These are phyloP conservation scores for Tricholoma bakamatsutake DNA, from an alignment of 768 basidiomycete genomes.

Conservation along the genomic window DNA sequence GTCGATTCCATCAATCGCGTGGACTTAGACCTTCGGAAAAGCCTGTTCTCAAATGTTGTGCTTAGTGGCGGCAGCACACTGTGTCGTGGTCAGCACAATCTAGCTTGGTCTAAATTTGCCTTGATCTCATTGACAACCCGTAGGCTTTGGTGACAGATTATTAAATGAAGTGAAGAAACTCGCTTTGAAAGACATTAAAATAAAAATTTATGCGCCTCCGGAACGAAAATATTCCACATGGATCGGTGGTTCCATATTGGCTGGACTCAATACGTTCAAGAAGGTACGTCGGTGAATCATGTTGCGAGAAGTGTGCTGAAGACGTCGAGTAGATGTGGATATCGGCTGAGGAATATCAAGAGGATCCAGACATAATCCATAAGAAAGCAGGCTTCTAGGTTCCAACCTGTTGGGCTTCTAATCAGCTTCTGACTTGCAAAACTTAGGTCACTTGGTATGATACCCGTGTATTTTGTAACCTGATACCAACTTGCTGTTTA, in stretches of 20 bases:
- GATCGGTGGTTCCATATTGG: conserved; percentile 96
- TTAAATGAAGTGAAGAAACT: conserved; percentile 96
- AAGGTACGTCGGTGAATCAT: conserved; percentile 48
- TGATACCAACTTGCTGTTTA: conserved; percentile 16
- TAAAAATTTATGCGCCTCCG: conserved; percentile 99
- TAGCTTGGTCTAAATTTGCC: background rate
- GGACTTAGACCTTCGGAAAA: conserved; percentile 93
- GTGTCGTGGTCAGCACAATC: conserved; percentile 64
- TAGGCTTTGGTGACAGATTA: conserved; percentile 92
- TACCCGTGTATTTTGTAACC: conserved; percentile 22
- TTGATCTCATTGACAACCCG: conserved; percentile 5
- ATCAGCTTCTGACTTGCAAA: background rate
- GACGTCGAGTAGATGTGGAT: conserved; percentile 85
- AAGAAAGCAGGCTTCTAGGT: conserved; percentile 82
- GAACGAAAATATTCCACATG: conserved; percentile 97
- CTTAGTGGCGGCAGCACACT: conserved; percentile 95
- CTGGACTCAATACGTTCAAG: conserved; percentile 95
- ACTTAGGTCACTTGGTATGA: conserved; percentile 16
- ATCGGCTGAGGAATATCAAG: conserved; percentile 97
- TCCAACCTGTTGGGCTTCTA: conserved; percentile 11
- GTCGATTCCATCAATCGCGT: conserved; percentile 98
- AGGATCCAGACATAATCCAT: conserved; percentile 98
- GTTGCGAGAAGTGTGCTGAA: background rate
- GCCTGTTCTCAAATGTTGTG: conserved; percentile 93
- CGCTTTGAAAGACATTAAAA: conserved; percentile 93